Base-by-base conservation (phyloP, 179 eudicot species). In the Silene coronaria region DNA sequence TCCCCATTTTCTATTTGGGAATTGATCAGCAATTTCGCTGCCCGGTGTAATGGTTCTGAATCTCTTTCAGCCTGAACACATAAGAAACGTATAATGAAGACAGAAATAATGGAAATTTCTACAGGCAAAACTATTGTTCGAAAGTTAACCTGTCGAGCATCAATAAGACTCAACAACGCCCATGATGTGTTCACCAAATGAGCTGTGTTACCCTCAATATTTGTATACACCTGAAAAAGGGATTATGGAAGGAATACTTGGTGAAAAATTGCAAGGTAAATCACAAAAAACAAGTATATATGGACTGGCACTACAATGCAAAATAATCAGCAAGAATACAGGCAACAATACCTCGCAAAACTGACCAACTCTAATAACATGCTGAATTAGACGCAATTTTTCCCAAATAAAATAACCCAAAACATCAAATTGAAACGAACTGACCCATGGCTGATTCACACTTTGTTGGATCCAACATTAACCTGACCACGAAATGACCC, bases 181-280 rank as follows among this genome's bases (percentile, higher is more conserved):
- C 98, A 94, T 72, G 88, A 91, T 21, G 98, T 94, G 80, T 89
- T 89, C 65, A 95, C 99, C 32, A 87, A 77, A 84, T 95, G 99
- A 77, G 87, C 82, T 77, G 79, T 84, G 81, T 86, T 72, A 14
- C 86, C 97, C 78, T 86, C 87, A 27, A 95, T 82, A 85, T 91
- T 88, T 76, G 97, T 75, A 76, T 92, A 95, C 57, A 91, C 97
- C 99, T 95, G 89, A 63, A 55, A n/a, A 71, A 67, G 36, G 55
- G 22, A 57, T 22, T 0, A 6, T 55, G 6, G 32, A 73, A 65
- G 1, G 34, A 36, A 46, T 45, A 9, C 34, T 23, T 36, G 62
- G 45, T 69, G 26, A 77, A 63, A 32, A 23, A 11, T 26, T 51
- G 61, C 51, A 70, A 70, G 6, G 61, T 23, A 30, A 48, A 48